These are phyloP conservation scores for Starmerella stigmatis DNA, from an alignment of 805 yeast genomes.

Conservation along the genomic window DNA sequence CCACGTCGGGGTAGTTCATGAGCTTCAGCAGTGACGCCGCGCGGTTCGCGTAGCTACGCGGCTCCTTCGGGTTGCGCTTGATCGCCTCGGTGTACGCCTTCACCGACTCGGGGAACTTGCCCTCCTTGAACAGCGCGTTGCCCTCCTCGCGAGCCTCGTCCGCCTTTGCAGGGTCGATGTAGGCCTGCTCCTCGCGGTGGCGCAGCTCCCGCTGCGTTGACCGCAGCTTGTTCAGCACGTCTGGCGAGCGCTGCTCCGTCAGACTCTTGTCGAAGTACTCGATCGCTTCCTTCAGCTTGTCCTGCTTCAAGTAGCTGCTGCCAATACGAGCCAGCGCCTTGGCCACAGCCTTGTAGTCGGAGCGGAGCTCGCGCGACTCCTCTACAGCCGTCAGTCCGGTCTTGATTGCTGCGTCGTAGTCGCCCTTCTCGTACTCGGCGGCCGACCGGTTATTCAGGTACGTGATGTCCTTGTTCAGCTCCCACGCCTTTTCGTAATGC, in stretches of 20 bases:
- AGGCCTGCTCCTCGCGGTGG: conserved; percentile 61
- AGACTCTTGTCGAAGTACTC: conserved; percentile 77
- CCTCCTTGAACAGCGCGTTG: conserved; percentile 75
- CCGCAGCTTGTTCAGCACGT: conserved; percentile 77
- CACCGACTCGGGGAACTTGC: conserved; percentile 95
- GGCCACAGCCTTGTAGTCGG: conserved; percentile 85
- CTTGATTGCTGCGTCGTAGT: conserved; percentile 69
- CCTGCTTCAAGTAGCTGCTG: conserved; percentile 63
- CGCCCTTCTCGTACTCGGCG: conserved; percentile 94
- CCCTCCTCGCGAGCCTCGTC: conserved; percentile 93
- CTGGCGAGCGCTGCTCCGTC: conserved; percentile 96
- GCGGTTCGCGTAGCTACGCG: conserved; percentile 93
- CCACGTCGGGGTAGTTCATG: conserved; percentile 95
- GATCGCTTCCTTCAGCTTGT: conserved; percentile 61
- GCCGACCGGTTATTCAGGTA: conserved; percentile 95
- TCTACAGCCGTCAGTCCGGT: conserved; percentile 79
- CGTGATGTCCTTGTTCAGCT: conserved; percentile 69
- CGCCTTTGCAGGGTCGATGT: conserved; percentile 82
- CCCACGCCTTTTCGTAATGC: conserved; percentile 79
- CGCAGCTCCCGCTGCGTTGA: conserved; percentile 77
- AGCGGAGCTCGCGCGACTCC: conserved; percentile 77
- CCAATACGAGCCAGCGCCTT: conserved; percentile 91
- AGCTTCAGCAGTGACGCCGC: conserved; percentile 94
- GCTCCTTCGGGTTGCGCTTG: conserved; percentile 93
- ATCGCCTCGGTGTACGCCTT: conserved; percentile 91